phyloP scores from a whole-genome alignment of 805 yeast species.

The Spencermartinsiella europaea region DNA sequence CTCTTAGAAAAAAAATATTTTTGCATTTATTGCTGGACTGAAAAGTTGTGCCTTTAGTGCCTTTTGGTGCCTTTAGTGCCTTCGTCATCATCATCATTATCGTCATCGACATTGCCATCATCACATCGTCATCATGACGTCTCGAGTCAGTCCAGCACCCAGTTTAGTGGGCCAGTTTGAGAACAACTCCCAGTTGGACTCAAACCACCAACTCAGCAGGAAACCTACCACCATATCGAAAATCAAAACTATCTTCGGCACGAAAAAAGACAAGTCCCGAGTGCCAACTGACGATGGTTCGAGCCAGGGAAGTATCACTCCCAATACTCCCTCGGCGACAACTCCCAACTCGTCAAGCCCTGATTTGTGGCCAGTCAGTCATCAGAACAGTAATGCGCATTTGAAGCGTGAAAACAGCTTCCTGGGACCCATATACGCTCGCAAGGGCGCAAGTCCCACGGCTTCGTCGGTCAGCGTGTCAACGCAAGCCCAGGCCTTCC shows the following conservation, averaged over 20 bases:
- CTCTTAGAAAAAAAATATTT: no score
- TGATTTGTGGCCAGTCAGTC: background rate
- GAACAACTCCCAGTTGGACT: background rate
- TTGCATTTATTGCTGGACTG: no score
- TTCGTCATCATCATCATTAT: no score
- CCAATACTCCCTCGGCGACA: background rate
- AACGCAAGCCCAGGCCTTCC: background rate
- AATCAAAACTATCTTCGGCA: constrained; percentile 16
- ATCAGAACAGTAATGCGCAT: background rate
- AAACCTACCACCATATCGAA: constrained; percentile 8
- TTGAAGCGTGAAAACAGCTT: background rate
- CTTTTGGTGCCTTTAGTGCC: no score
- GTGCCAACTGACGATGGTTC: background rate
- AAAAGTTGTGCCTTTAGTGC: no score
- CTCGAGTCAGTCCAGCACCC: background rate
- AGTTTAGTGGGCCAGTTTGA: background rate
- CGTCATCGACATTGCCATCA: no score
- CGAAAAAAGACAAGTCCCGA: constrained; percentile 2
- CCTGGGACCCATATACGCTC: background rate
- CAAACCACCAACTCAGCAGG: no score
- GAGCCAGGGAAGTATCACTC: background rate
- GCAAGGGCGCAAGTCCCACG: background rate
- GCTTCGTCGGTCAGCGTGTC: background rate
- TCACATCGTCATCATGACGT: background rate
- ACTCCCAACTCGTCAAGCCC: background rate